Percentiles rank a stretch among this genome's conserved stretches.
Conservation (phyloP, 2,329 filamentous ascomycete genomes). For the Aspergillus spinulosporus region DNA sequence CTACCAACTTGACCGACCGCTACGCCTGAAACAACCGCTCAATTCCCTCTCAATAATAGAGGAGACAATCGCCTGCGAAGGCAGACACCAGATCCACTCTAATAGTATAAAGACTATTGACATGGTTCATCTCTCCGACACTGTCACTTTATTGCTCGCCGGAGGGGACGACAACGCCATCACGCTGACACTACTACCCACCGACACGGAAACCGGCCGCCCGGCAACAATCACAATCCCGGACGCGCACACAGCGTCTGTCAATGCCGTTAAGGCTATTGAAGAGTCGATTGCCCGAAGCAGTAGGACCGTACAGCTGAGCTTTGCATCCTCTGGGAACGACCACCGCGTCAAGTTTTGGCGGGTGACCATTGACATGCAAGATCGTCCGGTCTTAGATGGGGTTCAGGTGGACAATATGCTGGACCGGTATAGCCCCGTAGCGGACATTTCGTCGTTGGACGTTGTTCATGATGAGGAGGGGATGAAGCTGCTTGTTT, state of each 20-base stretch:
- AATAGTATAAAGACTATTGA: constrained; percentile 69
- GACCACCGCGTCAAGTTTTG: constrained; percentile 51
- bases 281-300: constrained; percentile 6
- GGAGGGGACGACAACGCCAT: constrained; percentile 89
- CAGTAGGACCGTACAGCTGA: constrained; percentile 20
- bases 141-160: constrained; percentile 61
- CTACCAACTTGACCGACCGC: constrained; percentile 26
- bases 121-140: constrained; percentile 31
- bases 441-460: constrained; percentile 58
- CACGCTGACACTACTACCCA: constrained; percentile 53
- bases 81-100: constrained; percentile 65
- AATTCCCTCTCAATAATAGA: constrained; percentile 22
- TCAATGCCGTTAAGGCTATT: constrained; percentile 43
- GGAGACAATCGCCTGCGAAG: constrained; percentile 35
- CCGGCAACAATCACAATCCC: constrained; percentile 39
- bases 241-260: constrained; percentile 47
- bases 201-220: constrained; percentile 11
- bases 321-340: constrained; percentile 44
- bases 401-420: constrained; percentile 28
- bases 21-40: constrained; percentile 27
- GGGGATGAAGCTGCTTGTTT: constrained; percentile 40
- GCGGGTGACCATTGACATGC: constrained; percentile 35
- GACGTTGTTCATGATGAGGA: constrained; percentile 35
- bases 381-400: constrained; percentile 18
- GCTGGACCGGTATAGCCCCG: constrained; percentile 46